phyloP scores from a whole-genome alignment of 805 yeast genomes.

The Teunomyces pallodes region DNA sequence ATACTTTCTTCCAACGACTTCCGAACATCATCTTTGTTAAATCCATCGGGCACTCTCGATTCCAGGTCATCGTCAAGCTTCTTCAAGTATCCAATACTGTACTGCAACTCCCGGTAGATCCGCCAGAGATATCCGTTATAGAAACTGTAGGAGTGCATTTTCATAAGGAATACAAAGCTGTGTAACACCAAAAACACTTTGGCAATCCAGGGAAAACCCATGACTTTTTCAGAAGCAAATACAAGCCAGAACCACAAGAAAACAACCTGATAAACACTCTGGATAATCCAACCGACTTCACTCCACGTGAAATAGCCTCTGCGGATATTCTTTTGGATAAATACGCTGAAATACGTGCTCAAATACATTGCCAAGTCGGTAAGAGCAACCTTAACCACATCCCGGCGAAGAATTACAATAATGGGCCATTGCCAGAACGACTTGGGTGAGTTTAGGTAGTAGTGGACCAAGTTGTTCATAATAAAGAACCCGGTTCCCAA shows the following conservation, averaged over 20 bases:
- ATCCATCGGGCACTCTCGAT: constrained; percentile 4
- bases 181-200: constrained; percentile 82
- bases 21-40: constrained; percentile 5
- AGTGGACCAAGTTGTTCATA: constrained; percentile 52
- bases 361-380: constrained; percentile 77
- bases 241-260: constrained; percentile 54
- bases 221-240: constrained; percentile 46
- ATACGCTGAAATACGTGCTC: constrained; percentile 64
- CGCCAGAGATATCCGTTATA: constrained; percentile 89
- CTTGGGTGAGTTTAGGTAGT: constrained; percentile 46
- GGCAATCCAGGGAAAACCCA: constrained; percentile 83
- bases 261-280: constrained; percentile 51
- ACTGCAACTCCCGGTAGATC: constrained; percentile 51
- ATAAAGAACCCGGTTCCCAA: constrained; percentile 56
- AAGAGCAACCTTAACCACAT: constrained; percentile 63
- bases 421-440: constrained; percentile 52
- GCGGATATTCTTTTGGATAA: constrained; percentile 56
- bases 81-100: constrained; percentile 44
- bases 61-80: constrained; percentile 32
- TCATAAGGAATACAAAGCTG: constrained; percentile 85
- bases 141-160: constrained; percentile 89
- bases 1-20: constrained; percentile 40
- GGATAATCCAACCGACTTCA: constrained; percentile 59
- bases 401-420: constrained; percentile 54
- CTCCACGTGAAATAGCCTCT: constrained; percentile 56